Conservation (phyloP, 306 rosid genomes). For the Fragaria iinumae region DNA sequence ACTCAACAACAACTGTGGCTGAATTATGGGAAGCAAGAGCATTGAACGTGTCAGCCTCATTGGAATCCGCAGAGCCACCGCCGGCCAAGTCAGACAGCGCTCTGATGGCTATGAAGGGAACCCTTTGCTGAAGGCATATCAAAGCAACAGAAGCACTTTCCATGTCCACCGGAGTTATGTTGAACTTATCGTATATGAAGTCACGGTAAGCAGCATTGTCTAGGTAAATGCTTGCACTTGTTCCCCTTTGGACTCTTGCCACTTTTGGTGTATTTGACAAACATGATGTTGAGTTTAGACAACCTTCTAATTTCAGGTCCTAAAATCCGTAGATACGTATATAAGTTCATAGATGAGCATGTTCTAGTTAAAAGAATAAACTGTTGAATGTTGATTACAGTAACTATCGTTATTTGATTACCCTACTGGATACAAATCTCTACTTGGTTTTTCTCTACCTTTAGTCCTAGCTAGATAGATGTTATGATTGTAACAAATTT, state of each 20-base stretch:
- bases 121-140: constrained; percentile 20
- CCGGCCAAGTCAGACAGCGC: not conserved
- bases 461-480: not conserved
- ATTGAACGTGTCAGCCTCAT: constrained; percentile 3
- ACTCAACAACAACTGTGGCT: constrained; percentile 3
- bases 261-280: constrained; percentile 42
- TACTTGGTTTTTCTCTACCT: not conserved
- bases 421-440: not conserved
- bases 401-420: not conserved
- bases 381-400: no score
- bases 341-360: not conserved
- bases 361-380: not conserved
- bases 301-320: constrained; percentile 22
- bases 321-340: not conserved
- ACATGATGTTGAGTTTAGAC: constrained; percentile 48
- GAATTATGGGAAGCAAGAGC: constrained; percentile 5
- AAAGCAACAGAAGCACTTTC: constrained; percentile 51
- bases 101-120: constrained; percentile 18
- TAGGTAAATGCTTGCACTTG: constrained; percentile 43
- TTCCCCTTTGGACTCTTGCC: constrained; percentile 34
- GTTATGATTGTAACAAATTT: no score
- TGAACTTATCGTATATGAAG: constrained; percentile 41
- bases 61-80: not conserved
- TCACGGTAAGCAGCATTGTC: constrained; percentile 38
- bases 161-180: constrained; percentile 44